phyloP scores from a whole-genome alignment of 2,329 filamentous ascomycete species.

The Rachicladosporium sp. region DNA sequence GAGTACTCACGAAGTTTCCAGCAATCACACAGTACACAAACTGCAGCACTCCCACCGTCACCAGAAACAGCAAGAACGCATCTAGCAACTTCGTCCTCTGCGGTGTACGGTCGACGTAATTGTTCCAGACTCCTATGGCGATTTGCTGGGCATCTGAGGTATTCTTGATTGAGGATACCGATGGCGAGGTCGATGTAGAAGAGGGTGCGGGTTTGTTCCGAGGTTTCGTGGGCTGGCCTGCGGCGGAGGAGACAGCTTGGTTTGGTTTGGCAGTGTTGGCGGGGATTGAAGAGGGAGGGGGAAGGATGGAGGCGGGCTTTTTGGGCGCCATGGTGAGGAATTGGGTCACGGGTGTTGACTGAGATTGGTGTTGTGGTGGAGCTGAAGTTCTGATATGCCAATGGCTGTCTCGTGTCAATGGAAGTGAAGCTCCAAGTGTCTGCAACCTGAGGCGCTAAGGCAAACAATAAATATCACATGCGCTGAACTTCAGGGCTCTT shows the following conservation, averaged over 20 bases:
- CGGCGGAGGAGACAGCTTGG: constrained; percentile 9
- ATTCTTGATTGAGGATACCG: constrained; percentile 8
- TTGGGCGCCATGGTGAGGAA: constrained; percentile 18
- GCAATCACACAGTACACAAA: constrained; percentile 85
- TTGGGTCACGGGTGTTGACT: background rate
- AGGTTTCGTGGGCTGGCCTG: constrained; percentile 14
- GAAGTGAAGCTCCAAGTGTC: too few relatives aligned
- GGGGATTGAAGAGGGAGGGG: constrained; percentile 15
- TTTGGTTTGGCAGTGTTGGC: constrained; percentile 13
- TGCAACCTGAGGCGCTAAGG: too few relatives aligned
- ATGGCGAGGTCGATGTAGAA: constrained; percentile 4
- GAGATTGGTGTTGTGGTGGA: background rate
- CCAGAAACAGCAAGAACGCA: constrained; percentile 77
- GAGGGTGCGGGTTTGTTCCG: constrained; percentile 4
- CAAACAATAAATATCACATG: too few relatives aligned
- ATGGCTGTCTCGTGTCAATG: too few relatives aligned
- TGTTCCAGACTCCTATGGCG: constrained; percentile 55
- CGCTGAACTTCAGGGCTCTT: too few relatives aligned
- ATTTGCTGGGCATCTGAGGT: constrained; percentile 42
- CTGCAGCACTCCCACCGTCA: constrained; percentile 76
- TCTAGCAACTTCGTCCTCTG: constrained; percentile 90
- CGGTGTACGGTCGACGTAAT: constrained; percentile 70
- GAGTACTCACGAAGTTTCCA: constrained; percentile 68
- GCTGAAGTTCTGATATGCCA: background rate
- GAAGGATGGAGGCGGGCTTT: constrained; percentile 10